Percentiles rank a stretch among this genome's conserved stretches.
These are phyloP conservation scores for Piloderma croceum DNA, from an alignment of 768 basidiomycete species.

Conservation along the genomic window DNA sequence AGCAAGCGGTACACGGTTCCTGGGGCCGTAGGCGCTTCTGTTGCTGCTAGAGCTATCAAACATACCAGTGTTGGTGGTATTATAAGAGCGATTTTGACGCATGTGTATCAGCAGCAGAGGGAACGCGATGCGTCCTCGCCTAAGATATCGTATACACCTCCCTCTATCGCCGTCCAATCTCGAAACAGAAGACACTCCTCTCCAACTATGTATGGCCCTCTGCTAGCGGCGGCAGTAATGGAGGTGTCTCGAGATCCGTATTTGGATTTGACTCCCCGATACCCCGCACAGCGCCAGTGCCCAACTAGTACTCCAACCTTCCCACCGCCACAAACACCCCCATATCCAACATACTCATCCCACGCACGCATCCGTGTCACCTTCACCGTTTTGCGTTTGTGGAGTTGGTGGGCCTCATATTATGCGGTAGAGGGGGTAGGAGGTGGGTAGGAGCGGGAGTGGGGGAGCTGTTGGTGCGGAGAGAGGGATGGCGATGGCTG, in stretches of 20 bases:
- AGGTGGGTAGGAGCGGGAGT: slow-evolving; percentile 25
- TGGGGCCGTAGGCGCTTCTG: slow-evolving; percentile 25
- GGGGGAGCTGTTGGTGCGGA: slow-evolving; percentile 38
- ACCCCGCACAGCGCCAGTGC: too few relatives aligned
- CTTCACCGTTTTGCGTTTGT: slow-evolving; percentile 52
- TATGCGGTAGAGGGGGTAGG: slow-evolving; percentile 62
- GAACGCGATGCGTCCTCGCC: too few relatives aligned
- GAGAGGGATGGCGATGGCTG: slow-evolving; percentile 14
- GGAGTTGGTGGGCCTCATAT: slow-evolving; percentile 50
- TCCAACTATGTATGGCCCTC: slow-evolving; percentile 51
- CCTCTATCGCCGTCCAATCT: slow-evolving; percentile 31
- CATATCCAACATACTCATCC: slow-evolving; percentile 64
- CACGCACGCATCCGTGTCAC: slow-evolving; percentile 39
- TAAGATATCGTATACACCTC: slow-evolving; percentile 24
- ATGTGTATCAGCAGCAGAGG: too few relatives aligned
- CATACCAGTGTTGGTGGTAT: too few relatives aligned
- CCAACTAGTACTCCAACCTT: slow-evolving; percentile 20
- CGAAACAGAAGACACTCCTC: slow-evolving; percentile 39
- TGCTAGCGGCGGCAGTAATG: not conserved
- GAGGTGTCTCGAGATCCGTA: not conserved
- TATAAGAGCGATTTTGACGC: too few relatives aligned
- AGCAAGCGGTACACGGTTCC: slow-evolving; percentile 54
- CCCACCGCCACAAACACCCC: slow-evolving; percentile 58
- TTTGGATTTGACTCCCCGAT: not conserved
- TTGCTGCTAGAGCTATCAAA: slow-evolving; percentile 25